Percentiles rank a stretch among this genome's conserved stretches.
phyloP scores from a whole-genome alignment of 1,284 basidiomycete species.

The Tylopilus sp. region DNA sequence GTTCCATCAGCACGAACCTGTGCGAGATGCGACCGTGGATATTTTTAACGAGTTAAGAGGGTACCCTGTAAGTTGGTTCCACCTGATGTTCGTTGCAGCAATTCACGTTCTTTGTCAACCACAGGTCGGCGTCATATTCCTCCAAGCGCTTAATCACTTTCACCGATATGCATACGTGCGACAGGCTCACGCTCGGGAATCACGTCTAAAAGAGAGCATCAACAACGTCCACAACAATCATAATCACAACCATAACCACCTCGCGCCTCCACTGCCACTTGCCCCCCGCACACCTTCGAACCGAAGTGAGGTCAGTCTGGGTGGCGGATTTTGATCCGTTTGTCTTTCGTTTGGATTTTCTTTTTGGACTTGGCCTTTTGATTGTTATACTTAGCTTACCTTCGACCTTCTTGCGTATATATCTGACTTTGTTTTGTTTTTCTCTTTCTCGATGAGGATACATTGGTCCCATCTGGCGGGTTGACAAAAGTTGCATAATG shows the following conservation, averaged over 20 bases:
- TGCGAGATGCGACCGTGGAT: slow-evolving; percentile 86
- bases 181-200: slow-evolving; percentile 73
- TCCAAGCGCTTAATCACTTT: slow-evolving; percentile 91
- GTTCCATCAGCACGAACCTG: slow-evolving; percentile 84
- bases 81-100: neutral
- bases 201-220: slow-evolving; percentile 50
- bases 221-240: slow-evolving; percentile 27
- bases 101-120: slow-evolving; percentile 11
- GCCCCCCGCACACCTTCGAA: slow-evolving; percentile 58
- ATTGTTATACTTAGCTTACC: slow-evolving; percentile 30
- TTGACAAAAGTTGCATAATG: no score
- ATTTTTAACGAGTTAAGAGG: slow-evolving; percentile 83
- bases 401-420: slow-evolving; percentile 46
- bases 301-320: slow-evolving; percentile 59
- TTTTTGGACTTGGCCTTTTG: neutral
- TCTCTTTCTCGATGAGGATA: neutral
- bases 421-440: neutral
- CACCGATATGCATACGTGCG: slow-evolving; percentile 89
- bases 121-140: slow-evolving; percentile 87
- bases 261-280: slow-evolving; percentile 46
- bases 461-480: neutral
- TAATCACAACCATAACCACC: slow-evolving; percentile 49
- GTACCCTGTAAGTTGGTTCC: slow-evolving; percentile 70
- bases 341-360: neutral
- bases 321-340: slow-evolving; percentile 42